These are phyloP conservation scores for Mycena belliarum DNA, from an alignment of 768 basidiomycete species.

Conservation along the genomic window DNA sequence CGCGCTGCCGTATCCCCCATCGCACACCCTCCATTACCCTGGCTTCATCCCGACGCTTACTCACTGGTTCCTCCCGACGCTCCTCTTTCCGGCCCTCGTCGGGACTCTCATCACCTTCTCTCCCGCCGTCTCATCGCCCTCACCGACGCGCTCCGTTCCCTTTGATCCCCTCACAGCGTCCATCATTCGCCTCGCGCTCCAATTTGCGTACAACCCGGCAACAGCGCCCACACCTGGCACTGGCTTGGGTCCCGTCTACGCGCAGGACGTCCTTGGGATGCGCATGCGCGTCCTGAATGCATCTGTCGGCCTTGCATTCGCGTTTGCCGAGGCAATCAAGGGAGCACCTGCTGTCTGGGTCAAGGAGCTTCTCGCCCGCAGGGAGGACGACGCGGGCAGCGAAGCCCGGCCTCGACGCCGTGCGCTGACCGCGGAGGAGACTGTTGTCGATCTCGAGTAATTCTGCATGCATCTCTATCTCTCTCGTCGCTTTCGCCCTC, in stretches of 20 bases:
- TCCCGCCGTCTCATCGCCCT: conserved; percentile 31
- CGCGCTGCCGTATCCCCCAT: conserved; percentile 51
- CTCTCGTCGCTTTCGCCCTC: conserved; percentile 28
- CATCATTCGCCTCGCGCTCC: conserved; percentile 62
- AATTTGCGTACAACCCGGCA: conserved; percentile 57
- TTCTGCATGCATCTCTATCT: conserved; percentile 1
- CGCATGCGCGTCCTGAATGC: conserved; percentile 59
- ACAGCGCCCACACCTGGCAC: conserved; percentile 22
- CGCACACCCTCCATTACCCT: conserved; percentile 41
- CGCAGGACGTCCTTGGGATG: conserved; percentile 56
- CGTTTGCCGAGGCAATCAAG: conserved; percentile 66
- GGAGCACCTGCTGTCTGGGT: conserved; percentile 41
- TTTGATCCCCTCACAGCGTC: conserved; percentile 67
- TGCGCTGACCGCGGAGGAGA: conserved; percentile 18
- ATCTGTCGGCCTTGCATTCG: conserved; percentile 58
- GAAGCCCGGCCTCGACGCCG: not conserved
- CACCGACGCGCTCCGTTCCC: conserved; percentile 28
- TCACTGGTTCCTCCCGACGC: conserved; percentile 64
- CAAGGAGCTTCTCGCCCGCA: conserved; percentile 14
- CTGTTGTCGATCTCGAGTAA: conserved; percentile 18
- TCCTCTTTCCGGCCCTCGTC: conserved; percentile 57
- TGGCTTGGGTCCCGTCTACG: conserved; percentile 28
- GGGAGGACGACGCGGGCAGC: conserved; percentile 5
- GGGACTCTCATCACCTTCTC: conserved; percentile 67
- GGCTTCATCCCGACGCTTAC: conserved; percentile 56